These are phyloP conservation scores for Setaria viridis DNA, from an alignment of 202 grass and related monocot genomes.

Conservation along the genomic window DNA sequence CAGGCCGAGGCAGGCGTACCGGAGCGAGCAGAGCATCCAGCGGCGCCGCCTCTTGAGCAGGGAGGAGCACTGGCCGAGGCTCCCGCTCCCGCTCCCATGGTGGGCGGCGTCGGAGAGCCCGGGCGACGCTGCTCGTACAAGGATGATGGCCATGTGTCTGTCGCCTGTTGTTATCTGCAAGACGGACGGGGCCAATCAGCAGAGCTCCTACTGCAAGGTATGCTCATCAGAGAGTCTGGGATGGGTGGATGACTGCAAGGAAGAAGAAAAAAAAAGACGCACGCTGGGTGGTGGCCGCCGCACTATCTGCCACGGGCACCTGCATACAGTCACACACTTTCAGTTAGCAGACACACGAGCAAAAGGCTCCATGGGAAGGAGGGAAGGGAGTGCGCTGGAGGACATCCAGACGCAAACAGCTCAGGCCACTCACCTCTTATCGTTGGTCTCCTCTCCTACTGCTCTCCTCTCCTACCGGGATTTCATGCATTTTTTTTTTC, in stretches of 20 bases:
- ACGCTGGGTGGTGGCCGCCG: background rate
- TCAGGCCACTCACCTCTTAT: constrained; percentile 67
- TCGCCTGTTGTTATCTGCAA: background rate
- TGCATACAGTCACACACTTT: no score
- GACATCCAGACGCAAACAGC: background rate
- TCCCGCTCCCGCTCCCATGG: background rate
- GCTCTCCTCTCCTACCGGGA: background rate
- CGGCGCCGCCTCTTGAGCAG: constrained; percentile 35
- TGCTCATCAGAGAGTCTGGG: no score
- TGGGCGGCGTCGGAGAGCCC: constrained; percentile 25
- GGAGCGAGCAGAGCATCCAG: constrained; percentile 67
- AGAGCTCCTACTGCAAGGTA: background rate
- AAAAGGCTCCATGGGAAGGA: constrained; percentile 4
- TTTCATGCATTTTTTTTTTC: no score
- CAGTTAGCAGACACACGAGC: background rate
- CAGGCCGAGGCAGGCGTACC: constrained; percentile 58
- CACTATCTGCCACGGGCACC: background rate
- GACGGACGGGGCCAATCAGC: background rate
- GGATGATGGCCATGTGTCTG: constrained; percentile 39
- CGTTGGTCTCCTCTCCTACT: background rate
- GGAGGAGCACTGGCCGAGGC: background rate
- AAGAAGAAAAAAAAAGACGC: no score
- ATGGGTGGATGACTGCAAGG: no score
- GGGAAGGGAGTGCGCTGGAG: background rate
- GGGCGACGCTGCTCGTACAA: constrained; percentile 51